Evolutionary conservation across 2,329 filamentous ascomycete genomes (phyloP), one percentile per base, ranked within the genome.

Genomic region (Lasiodiplodia citricola): DNA sequence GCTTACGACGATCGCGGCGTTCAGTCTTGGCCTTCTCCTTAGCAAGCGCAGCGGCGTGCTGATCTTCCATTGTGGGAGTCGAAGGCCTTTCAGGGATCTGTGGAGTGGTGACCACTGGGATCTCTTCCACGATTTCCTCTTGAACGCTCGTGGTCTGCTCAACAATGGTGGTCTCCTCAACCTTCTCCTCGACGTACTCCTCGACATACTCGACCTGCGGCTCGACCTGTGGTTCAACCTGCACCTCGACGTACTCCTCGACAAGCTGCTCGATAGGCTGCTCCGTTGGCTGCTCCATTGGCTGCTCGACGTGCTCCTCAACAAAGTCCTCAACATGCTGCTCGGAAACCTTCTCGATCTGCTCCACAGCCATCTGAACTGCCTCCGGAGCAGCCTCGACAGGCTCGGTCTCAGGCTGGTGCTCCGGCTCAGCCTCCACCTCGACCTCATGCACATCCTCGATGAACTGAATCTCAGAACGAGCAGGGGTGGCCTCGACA

Each of bases 21-120:
- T 68, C 67, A 25, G 57, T 68, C 52, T 68, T 68, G 18, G 66
- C 56, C 57, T 68, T 68, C 23, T 68, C 35, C 13, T 68, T 68
- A 3, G 57, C 56, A 28, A 68, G 37, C 3, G 50, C 50, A 7
- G 47, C 57, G 50, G 54, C 35, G 5, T 62, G 50, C n/a, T 63
- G 55, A 10, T 62, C 66, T 11, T 50, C 50, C 41, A 54, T 31
- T 4, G 56, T 58, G 5, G 66, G 66, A 2, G 66, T 68, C 1
- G 66, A 68, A 8, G 66, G 66, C 44, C 56, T 63, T 14, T 63
- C 66, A 14, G 55, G 65, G 14, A 52, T 18, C 3, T 58, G 41
- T 14, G 41, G 21, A 21, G 37, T n/a, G 8, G n/a, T 11, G 10
- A 25, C 13, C 7, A 3, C 41, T 6, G 35, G 23, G 1, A n/a